Evolutionary conservation across 176 grass and related monocot species (phyloP).

Genomic region (Oryza meridionalis): DNA sequence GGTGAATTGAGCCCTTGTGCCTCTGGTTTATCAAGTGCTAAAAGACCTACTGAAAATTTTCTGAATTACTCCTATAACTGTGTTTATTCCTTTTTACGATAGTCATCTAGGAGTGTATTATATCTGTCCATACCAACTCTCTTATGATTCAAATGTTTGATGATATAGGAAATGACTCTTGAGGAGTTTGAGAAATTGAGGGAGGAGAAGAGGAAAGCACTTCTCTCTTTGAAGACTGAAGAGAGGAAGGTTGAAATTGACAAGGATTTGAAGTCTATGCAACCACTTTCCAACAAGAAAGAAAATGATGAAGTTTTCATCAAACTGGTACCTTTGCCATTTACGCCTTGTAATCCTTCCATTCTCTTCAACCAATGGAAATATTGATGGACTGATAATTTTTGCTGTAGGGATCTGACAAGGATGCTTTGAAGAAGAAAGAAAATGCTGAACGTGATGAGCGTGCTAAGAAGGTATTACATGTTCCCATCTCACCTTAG

Average conservation of each 20-base stretch:
- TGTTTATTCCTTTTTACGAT: background rate
- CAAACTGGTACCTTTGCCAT: slow-evolving; percentile 58
- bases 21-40: background rate
- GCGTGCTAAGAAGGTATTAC: slow-evolving; percentile 68
- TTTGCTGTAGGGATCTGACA: slow-evolving; percentile 70
- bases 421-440: slow-evolving; percentile 86
- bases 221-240: slow-evolving; percentile 67
- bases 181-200: slow-evolving; percentile 96
- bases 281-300: slow-evolving; percentile 74
- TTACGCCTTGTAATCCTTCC: slow-evolving; percentile 19
- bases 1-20: too few relatives aligned
- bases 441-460: slow-evolving; percentile 90
- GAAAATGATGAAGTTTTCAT: slow-evolving; percentile 70
- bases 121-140: background rate
- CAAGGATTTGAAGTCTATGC: slow-evolving; percentile 86
- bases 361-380: background rate
- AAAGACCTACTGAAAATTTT: background rate
- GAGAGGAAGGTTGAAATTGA: slow-evolving; percentile 96
- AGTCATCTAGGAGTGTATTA: background rate
- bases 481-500: background rate
- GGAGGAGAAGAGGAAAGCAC: slow-evolving; percentile 80
- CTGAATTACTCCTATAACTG: background rate
- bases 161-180: slow-evolving; percentile 85
- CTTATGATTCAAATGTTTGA: slow-evolving; percentile 14
- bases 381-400: background rate